Evolutionary conservation across 2,329 filamentous ascomycete genomes (phyloP).

Genomic region (Nigrograna mackinnonii): DNA sequence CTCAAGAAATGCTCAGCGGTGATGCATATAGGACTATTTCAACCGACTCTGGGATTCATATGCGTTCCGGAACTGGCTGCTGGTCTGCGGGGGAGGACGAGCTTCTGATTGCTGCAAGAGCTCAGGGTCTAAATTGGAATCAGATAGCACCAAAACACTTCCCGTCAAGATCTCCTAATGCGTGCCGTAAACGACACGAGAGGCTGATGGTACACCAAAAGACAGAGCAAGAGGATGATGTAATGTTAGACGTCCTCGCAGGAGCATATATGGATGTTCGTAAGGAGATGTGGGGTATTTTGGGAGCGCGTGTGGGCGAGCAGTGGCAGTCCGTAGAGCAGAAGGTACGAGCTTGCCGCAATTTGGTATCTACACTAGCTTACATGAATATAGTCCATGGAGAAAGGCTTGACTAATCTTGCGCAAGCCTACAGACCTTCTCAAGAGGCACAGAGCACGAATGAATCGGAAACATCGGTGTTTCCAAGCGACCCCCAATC

Average conservation of each 20-base stretch:
- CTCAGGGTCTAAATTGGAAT: slow-evolving; percentile 79
- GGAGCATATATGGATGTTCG: slow-evolving; percentile 79
- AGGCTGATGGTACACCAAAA: slow-evolving; percentile 75
- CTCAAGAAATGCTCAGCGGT: too few relatives aligned
- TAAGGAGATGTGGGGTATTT: slow-evolving; percentile 77
- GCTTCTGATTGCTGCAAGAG: slow-evolving; percentile 70
- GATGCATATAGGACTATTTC: neutral
- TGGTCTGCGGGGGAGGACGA: slow-evolving; percentile 79
- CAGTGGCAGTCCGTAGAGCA: slow-evolving; percentile 73
- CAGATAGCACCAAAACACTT: slow-evolving; percentile 79
- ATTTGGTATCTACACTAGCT: too few relatives aligned
- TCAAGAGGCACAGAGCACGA: slow-evolving; percentile 63
- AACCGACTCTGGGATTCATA: too few relatives aligned
- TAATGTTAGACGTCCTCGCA: slow-evolving; percentile 74
- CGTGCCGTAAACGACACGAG: slow-evolving; percentile 90
- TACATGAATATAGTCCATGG: slow-evolving; percentile 81
- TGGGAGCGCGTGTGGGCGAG: slow-evolving; percentile 65
- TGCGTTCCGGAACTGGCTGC: too few relatives aligned
- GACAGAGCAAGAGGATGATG: slow-evolving; percentile 76
- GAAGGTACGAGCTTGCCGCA: slow-evolving; percentile 61
- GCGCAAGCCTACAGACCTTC: slow-evolving; percentile 69
- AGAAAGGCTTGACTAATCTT: slow-evolving; percentile 80
- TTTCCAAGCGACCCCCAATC: neutral
- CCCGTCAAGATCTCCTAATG: slow-evolving; percentile 75
- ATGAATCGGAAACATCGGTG: slow-evolving; percentile 21